A percentile compares a stretch with the other conserved stretches of the same genome.
Evolutionary conservation across 2,329 filamentous ascomycete species (phyloP).

Genomic region (Sarocladium strictum): DNA sequence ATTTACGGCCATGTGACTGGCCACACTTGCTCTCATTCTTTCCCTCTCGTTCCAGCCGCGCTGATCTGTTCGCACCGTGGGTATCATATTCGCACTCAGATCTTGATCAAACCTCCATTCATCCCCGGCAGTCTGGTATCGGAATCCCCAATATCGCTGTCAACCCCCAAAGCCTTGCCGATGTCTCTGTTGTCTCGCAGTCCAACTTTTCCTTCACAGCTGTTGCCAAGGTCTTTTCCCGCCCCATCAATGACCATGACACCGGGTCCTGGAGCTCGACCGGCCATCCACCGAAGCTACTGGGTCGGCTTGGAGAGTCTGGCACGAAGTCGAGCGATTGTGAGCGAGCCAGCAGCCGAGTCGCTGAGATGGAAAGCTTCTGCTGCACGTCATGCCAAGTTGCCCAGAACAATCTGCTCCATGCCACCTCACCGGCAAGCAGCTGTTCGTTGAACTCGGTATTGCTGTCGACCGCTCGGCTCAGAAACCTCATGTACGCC

Average conservation of each 20-base stretch:
- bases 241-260: conserved; percentile 12
- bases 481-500: conserved; percentile 24
- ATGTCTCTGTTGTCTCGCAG: conserved; percentile 17
- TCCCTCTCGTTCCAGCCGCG: not conserved
- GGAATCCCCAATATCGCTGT: conserved; percentile 19
- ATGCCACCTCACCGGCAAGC: conserved; percentile 16
- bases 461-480: conserved; percentile 15
- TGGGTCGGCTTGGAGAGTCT: not conserved
- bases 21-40: not conserved
- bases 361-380: conserved; percentile 8
- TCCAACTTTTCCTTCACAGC: conserved; percentile 15
- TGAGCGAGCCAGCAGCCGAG: not conserved
- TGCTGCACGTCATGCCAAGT: conserved; percentile 10
- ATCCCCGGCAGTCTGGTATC: not conserved
- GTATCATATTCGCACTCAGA: not conserved
- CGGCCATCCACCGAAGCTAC: conserved; percentile 3
- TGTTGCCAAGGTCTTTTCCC: conserved; percentile 10
- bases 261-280: conserved; percentile 10
- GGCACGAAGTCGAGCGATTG: not conserved
- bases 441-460: conserved; percentile 20
- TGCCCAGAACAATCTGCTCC: conserved; percentile 23
- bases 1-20: too few relatives aligned
- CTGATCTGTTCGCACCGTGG: not conserved
- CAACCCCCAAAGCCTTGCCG: conserved; percentile 19
- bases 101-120: not conserved